Conservation (phyloP, 345 rosid species). For the Erodium maritimum region DNA sequence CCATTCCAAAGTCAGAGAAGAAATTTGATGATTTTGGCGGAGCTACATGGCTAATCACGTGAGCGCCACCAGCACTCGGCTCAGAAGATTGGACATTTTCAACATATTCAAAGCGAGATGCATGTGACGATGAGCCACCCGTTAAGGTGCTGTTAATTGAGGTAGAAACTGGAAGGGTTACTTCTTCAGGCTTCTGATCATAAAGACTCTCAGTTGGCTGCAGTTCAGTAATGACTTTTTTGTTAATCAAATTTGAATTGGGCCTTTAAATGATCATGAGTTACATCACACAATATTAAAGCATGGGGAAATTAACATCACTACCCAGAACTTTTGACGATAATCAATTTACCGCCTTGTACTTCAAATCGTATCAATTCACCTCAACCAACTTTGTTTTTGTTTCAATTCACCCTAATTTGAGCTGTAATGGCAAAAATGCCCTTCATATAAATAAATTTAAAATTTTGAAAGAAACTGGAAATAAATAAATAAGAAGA, state of each 20-base stretch:
- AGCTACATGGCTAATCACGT: slow-evolving; percentile 75
- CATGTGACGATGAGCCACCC: slow-evolving; percentile 43
- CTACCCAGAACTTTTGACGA: too few relatives aligned
- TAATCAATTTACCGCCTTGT: too few relatives aligned
- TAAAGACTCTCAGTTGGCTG: slow-evolving; percentile 80
- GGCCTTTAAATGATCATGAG: not conserved
- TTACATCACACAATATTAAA: too few relatives aligned
- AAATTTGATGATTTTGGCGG: slow-evolving; percentile 86
- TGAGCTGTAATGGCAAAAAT: too few relatives aligned
- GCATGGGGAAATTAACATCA: too few relatives aligned
- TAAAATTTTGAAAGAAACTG: too few relatives aligned
- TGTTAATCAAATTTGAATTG: not conserved
- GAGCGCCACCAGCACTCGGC: slow-evolving; percentile 43
- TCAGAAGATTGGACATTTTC: slow-evolving; percentile 52
- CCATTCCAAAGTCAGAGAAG: slow-evolving; percentile 91
- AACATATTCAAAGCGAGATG: slow-evolving; percentile 90
- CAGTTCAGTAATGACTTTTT: slow-evolving; percentile 11
- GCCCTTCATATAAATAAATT: too few relatives aligned
- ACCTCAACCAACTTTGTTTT: too few relatives aligned
- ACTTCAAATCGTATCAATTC: too few relatives aligned
- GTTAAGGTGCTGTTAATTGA: slow-evolving; percentile 34
- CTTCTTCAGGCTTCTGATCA: slow-evolving; percentile 97
- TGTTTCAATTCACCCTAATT: too few relatives aligned
- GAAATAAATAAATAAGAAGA: too few relatives aligned
- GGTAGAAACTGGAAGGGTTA: slow-evolving; percentile 43